Conservation (phyloP, 371 early-diverging fungal species). For the Basidiobolus meristosporus region DNA sequence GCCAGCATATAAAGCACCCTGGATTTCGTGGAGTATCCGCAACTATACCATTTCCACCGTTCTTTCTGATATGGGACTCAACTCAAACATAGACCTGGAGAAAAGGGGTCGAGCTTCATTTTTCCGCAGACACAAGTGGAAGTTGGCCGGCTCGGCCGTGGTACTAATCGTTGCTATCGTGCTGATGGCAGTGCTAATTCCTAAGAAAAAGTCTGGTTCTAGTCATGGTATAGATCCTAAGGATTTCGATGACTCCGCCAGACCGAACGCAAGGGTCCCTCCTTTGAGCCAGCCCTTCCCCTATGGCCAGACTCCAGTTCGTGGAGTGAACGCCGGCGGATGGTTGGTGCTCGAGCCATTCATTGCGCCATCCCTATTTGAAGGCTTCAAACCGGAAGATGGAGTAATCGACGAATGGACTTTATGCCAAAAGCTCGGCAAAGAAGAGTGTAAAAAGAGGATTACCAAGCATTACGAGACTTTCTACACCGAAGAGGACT, state of each 20-base stretch:
- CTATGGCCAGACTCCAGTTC: conserved; percentile 11
- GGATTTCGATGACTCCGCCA: conserved; percentile 5
- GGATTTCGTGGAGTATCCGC: too few species aligned
- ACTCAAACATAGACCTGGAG: too few species aligned
- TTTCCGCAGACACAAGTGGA: too few species aligned
- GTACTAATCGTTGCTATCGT: too few species aligned
- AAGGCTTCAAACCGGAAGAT: conserved; percentile 5
- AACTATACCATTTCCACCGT: too few species aligned
- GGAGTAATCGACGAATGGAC: conserved; percentile 24
- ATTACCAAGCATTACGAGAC: conserved; percentile 15
- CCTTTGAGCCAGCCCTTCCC: conserved; percentile 9
- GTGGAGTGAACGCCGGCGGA: conserved; percentile 42
- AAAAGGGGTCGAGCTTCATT: too few species aligned
- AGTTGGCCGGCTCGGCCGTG: too few species aligned
- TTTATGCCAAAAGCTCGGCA: conserved; percentile 12
- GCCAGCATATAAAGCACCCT: too few species aligned
- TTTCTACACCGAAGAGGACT: conserved; percentile 21
- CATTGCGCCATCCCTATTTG: conserved; percentile 16
- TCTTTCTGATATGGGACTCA: too few species aligned
- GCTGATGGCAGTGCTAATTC: too few species aligned
- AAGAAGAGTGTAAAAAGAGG: conserved; percentile 9
- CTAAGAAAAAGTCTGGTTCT: too few species aligned
- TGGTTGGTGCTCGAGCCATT: conserved; percentile 37
- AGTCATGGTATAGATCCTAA: too few species aligned
- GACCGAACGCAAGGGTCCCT: conserved; percentile 6